Evolutionary conservation across 306 rosid species (phyloP), one percentile per base, ranked within the genome.

Genomic region (Corylus avellana): DNA sequence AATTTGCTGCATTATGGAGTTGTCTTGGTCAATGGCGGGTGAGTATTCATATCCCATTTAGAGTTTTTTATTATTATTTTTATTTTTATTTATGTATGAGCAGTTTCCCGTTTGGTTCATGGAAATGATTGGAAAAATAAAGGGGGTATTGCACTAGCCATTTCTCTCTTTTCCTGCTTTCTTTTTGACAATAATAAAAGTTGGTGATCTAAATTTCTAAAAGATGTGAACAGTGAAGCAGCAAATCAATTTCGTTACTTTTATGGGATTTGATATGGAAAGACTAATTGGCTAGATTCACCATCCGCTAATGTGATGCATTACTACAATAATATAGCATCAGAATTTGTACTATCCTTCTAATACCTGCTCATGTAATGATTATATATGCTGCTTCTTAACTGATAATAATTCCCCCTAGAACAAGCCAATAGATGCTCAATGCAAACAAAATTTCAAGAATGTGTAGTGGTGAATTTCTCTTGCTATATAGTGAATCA

Each of bases 1-100:
- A 92, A 79, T 94, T 92, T 84, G 59, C 89, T n/a, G 92, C 87
- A 20, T 80, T 94, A 42, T 92, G 97, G 95, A 85, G 39, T 82
- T 92, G 98, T 82, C 95, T 94, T 75, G 97, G 89, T 57, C 88
- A 81, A 48, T 94, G 98, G 97, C 91, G 92, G 72, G 97, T 94
- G 49, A 87, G 97, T 90, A 69, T 18, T 56, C 62, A 16, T 7
- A 59, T 32, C 71, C 48, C 50, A 5, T 75, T 73, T 73, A 13
- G 35, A 3, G 57, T 79, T 75, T 42, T 70, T 58, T 69, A 22
- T 32, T 29, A 1, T 29, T 32, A 32, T 32, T 32, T 2, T 32
- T 32, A 32, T 32, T 32, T 32, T 32, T 32, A 32, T 32, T 32
- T 32, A 3, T 25, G 7, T 39, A 25, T 37, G 35, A 42, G 12